A percentile compares a stretch with the other conserved stretches of the same genome.
Conservation (phyloP, 768 basidiomycete genomes). For the Auriscalpium vulgare region DNA sequence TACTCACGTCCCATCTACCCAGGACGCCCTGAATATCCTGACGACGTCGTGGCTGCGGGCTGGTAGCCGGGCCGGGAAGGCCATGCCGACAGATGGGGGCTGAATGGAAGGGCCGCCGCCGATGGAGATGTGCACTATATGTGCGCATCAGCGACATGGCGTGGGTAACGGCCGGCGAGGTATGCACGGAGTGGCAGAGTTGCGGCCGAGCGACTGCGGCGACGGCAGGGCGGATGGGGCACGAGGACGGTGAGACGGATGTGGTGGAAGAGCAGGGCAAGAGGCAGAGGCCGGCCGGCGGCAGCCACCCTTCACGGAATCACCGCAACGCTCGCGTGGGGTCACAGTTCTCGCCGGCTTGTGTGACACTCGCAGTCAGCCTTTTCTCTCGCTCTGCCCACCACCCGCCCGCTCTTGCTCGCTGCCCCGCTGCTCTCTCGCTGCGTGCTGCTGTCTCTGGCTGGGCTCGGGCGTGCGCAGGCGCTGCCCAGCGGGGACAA, state of each 20-base stretch:
- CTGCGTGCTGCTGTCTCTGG: background rate
- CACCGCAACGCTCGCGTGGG: conserved; percentile 6
- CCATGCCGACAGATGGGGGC: background rate
- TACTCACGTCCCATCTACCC: too few relatives aligned
- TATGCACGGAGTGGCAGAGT: background rate
- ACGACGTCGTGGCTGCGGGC: too few relatives aligned
- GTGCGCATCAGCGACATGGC: too few relatives aligned
- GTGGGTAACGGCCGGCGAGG: background rate
- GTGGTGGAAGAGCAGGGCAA: background rate
- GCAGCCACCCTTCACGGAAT: background rate
- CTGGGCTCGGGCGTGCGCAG: background rate
- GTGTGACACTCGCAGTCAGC: background rate
- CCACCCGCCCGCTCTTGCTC: background rate
- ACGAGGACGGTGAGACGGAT: background rate
- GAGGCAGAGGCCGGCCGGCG: background rate
- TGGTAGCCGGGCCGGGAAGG: too few relatives aligned
- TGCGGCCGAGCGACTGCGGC: background rate
- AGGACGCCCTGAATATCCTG: too few relatives aligned
- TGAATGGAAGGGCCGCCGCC: background rate
- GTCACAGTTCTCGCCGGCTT: background rate
- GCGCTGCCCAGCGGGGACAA: background rate
- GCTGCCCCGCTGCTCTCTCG: background rate
- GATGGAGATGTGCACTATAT: too few relatives aligned
- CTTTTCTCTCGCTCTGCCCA: background rate
- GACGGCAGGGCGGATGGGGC: background rate